Evolutionary conservation across 768 basidiomycete genomes (phyloP).

Genomic region (Xerocomus brunneocitrinus): DNA sequence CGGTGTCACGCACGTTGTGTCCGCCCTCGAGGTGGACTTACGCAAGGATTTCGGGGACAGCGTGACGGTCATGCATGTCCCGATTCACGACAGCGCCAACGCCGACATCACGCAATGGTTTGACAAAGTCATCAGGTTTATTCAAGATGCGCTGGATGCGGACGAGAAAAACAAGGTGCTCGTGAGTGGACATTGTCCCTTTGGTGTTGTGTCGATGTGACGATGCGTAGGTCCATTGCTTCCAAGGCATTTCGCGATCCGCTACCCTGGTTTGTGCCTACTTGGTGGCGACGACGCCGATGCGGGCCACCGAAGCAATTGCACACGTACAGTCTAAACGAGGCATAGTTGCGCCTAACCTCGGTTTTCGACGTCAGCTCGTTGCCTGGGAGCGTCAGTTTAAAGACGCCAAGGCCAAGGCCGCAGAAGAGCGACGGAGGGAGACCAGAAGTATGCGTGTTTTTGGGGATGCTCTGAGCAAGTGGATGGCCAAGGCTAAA

Average conservation of each 20-base stretch:
- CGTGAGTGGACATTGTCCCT: conserved; percentile 32
- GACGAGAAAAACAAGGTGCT: conserved; percentile 43
- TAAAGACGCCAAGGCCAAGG: conserved; percentile 21
- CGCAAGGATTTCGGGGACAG: conserved; percentile 18
- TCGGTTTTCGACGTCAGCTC: conserved; percentile 61
- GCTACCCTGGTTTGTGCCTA: conserved; percentile 76
- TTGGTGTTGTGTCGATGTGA: not conserved
- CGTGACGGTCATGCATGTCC: conserved; percentile 51
- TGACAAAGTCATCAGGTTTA: conserved; percentile 48
- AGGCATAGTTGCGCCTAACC: conserved; percentile 60
- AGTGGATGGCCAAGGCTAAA: conserved; percentile 13
- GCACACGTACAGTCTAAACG: conserved; percentile 52
- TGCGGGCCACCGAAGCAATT: conserved; percentile 52
- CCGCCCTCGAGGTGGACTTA: conserved; percentile 48
- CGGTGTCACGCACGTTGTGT: conserved; percentile 72
- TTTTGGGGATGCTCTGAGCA: conserved; percentile 11
- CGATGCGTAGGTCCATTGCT: conserved; percentile 61
- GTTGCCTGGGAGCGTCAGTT: conserved; percentile 31
- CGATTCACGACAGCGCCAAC: conserved; percentile 38
- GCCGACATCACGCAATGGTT: conserved; percentile 45
- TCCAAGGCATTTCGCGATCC: conserved; percentile 71
- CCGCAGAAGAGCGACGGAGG: conserved; percentile 14
- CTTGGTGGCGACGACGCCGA: conserved; percentile 47
- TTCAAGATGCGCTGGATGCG: conserved; percentile 43
- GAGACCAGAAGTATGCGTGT: conserved; percentile 3